Conservation (phyloP, 768 basidiomycete species). For the Cystobasidium ongulense region DNA sequence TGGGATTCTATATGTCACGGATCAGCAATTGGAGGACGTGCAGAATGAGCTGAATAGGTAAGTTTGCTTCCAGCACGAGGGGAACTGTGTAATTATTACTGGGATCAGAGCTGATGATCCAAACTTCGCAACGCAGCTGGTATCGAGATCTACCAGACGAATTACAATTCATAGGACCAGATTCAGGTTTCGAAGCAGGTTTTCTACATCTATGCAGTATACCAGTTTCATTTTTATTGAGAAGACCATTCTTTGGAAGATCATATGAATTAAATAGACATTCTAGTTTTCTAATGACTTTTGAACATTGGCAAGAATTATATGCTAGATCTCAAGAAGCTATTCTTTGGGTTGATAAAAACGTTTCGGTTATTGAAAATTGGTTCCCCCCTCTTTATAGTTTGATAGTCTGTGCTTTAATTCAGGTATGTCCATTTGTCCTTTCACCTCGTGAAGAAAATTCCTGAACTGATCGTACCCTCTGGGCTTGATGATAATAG, state of each 20-base stretch:
- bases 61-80: background rate
- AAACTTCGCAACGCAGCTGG: conserved; percentile 57
- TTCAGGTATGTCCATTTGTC: conserved; percentile 31
- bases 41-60: conserved; percentile 45
- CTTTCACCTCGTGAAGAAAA: background rate
- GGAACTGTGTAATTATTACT: no score
- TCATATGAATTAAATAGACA: conserved; percentile 72
- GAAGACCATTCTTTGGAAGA: conserved; percentile 96
- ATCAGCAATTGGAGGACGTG: conserved; percentile 59
- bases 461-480: background rate
- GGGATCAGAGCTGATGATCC: no score
- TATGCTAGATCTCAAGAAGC: conserved; percentile 36
- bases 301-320: conserved; percentile 37
- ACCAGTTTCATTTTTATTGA: conserved; percentile 91
- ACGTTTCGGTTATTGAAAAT: conserved; percentile 40
- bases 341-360: conserved; percentile 42
- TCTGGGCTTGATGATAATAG: no score
- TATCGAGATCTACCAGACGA: conserved; percentile 65
- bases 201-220: conserved; percentile 79
- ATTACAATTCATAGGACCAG: conserved; percentile 66
- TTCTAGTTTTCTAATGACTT: conserved; percentile 39
- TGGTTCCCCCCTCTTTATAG: conserved; percentile 40
- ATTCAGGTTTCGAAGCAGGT: conserved; percentile 51
- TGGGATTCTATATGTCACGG: conserved; percentile 73
- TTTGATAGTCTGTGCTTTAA: conserved; percentile 39